Base-by-base conservation (phyloP, 1,139 yeast genomes). In the Hyphopichia buzzinii region DNA sequence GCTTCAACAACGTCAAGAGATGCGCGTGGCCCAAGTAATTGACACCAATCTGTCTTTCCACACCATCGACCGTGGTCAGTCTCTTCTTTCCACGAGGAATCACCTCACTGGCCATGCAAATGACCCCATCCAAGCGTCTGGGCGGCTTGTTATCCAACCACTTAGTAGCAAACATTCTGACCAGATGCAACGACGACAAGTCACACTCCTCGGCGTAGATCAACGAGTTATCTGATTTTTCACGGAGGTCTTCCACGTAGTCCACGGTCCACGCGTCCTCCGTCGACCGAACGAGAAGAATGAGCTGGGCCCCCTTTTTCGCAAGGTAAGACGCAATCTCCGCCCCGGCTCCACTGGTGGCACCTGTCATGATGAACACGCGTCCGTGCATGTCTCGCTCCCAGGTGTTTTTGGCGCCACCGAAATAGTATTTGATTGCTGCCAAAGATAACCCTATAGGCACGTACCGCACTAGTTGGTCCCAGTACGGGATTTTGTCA, bases 91-190 rank as follows among this genome's bases (percentile, higher is more conserved):
- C 79, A 28, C 78, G 67, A 0, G 98, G 97, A 35, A 81, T 64
- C 41, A 82, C 71, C 37, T 87, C 90, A 8, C 88, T 92, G 2
- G 97, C 97, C 62, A 90, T 81, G 53, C 96, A 85, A 4, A 92
- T 61, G 13, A 92, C 75, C 41, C 95, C 95, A 57, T 92, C 98
- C 37, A 92, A 67, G 39, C 98, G 63, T 48, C 98, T 72, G 5
- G 97, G 95, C 1, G 97, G 96, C 28, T 81, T 69, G 54, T 86
- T 89, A 58, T 92, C 96, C 41, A 92, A 70, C 97, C 97, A 92
- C 44, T 74, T 81, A 2, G 98, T 90, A 22, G 96, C 97, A 66
- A 92, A 92, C 55, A 81, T 80, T 47, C 98, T 72, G n/a, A 92
- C 73, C 5, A 90, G 80, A 54, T 82, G 69, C 42, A 92, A 66